Conservation (phyloP, 2,329 filamentous ascomycete species). For the Cercospora sp. region DNA sequence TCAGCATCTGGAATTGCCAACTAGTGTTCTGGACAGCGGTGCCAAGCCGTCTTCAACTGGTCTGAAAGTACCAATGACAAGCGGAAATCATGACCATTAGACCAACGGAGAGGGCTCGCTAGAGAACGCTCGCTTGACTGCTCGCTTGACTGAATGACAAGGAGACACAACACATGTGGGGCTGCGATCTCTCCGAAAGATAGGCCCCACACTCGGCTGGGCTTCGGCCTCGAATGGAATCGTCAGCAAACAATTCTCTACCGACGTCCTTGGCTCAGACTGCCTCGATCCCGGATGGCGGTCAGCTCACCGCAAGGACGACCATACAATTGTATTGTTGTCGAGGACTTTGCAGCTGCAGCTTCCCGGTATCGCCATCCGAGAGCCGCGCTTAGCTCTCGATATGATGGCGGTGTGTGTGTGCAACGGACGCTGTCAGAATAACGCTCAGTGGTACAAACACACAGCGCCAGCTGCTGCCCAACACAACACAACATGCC, state of each 20-base stretch:
- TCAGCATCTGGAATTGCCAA: background rate
- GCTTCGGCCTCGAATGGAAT: slow-evolving; percentile 21
- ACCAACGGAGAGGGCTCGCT: background rate
- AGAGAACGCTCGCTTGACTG: background rate
- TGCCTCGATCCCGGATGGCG: slow-evolving; percentile 20
- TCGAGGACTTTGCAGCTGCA: slow-evolving; percentile 23
- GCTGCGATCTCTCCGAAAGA: slow-evolving; percentile 19
- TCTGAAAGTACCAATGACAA: background rate
- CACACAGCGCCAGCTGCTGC: slow-evolving; percentile 29
- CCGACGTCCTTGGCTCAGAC: background rate
- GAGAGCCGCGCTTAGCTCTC: slow-evolving; percentile 9
- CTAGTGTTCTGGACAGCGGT: slow-evolving; percentile 5
- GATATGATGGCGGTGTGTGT: slow-evolving; percentile 25
- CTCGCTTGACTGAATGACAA: background rate
- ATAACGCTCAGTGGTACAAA: slow-evolving; percentile 25
- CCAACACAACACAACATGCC: slow-evolving; percentile 24
- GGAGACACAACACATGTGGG: slow-evolving; percentile 5
- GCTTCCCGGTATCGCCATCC: slow-evolving; percentile 18
- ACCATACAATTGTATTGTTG: slow-evolving; percentile 20
- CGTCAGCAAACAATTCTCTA: slow-evolving; percentile 12
- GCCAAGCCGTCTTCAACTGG: background rate
- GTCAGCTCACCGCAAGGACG: slow-evolving; percentile 31
- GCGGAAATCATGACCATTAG: background rate
- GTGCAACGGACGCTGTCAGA: slow-evolving; percentile 28
- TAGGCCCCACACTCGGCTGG: slow-evolving; percentile 18